phyloP scores from a whole-genome alignment of 179 eudicot species.

The Beta lomatogona region DNA sequence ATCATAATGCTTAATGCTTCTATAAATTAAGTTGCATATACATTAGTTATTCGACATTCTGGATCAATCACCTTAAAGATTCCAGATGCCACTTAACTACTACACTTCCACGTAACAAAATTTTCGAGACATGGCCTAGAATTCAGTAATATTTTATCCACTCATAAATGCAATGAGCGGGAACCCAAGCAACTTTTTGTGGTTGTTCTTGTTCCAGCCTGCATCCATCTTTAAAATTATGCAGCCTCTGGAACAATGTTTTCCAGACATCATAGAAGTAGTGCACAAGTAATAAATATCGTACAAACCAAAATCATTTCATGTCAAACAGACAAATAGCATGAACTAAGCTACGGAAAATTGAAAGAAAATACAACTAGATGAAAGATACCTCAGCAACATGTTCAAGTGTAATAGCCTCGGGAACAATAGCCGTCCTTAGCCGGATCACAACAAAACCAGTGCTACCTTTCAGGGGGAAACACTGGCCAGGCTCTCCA shows the following conservation, averaged over 20 bases:
- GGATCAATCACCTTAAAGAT: not conserved
- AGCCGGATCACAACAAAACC: slow-evolving; percentile 77
- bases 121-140: not conserved
- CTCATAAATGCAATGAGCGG: not conserved
- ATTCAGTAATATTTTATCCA: not conserved
- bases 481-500: slow-evolving; percentile 93
- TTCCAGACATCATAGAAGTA: not conserved
- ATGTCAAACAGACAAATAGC: not conserved
- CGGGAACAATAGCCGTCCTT: slow-evolving; percentile 70
- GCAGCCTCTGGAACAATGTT: not conserved
- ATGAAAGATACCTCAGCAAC: slow-evolving; percentile 63
- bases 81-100: not conserved
- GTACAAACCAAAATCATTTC: not conserved
- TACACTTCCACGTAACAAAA: not conserved
- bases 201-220: not conserved
- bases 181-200: not conserved
- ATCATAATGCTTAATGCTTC: not conserved
- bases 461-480: slow-evolving; percentile 67
- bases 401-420: slow-evolving; percentile 86
- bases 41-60: not conserved
- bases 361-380: not conserved
- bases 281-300: not conserved
- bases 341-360: not conserved
- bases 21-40: not conserved
- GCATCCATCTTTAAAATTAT: not conserved